Evolutionary conservation across 2,329 filamentous ascomycete genomes (phyloP).

Genomic region (Pestalotiopsis sp.): DNA sequence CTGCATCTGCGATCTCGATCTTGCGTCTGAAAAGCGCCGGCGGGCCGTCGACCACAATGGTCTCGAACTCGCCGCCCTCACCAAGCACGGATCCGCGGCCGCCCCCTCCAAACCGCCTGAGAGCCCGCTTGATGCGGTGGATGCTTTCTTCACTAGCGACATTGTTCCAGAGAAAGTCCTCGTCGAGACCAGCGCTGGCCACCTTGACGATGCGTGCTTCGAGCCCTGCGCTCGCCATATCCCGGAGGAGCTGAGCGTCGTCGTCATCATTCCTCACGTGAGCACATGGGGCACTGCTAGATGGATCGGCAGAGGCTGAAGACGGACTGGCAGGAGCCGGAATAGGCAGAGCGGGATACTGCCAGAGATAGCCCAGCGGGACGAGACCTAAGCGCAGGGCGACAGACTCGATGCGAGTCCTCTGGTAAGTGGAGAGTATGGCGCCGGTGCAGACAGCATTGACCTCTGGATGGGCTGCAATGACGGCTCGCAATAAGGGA

Average conservation of each 20-base stretch:
- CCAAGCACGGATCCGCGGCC: slow-evolving; percentile 76
- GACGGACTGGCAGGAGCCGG: slow-evolving; percentile 32
- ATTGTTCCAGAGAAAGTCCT: slow-evolving; percentile 78
- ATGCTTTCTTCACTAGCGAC: slow-evolving; percentile 63
- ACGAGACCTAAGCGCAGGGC: slow-evolving; percentile 81
- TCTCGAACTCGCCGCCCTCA: slow-evolving; percentile 97
- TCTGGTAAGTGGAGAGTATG: slow-evolving; percentile 93
- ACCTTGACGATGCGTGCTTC: slow-evolving; percentile 96
- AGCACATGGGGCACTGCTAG: slow-evolving; percentile 23
- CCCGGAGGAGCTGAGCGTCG: slow-evolving; percentile 67
- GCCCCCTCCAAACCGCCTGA: slow-evolving; percentile 68
- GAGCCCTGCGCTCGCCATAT: slow-evolving; percentile 78
- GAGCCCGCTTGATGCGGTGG: slow-evolving; percentile 50
- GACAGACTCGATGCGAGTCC: slow-evolving; percentile 92
- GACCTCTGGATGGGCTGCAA: slow-evolving; percentile 72
- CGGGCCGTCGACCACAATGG: slow-evolving; percentile 83
- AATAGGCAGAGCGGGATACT: slow-evolving; percentile 74
- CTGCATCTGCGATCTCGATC: slow-evolving; percentile 63
- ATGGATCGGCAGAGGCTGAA: slow-evolving; percentile 20
- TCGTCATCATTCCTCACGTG: slow-evolving; percentile 32
- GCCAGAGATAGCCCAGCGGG: slow-evolving; percentile 89
- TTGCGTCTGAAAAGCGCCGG: slow-evolving; percentile 69
- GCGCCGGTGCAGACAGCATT: slow-evolving; percentile 90
- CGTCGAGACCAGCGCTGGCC: slow-evolving; percentile 85
- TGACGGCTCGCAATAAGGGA: slow-evolving; percentile 71